Evolutionary conservation across 73 alveolate species (phyloP).

Genomic region (Symbiodinium pilosum): DNA sequence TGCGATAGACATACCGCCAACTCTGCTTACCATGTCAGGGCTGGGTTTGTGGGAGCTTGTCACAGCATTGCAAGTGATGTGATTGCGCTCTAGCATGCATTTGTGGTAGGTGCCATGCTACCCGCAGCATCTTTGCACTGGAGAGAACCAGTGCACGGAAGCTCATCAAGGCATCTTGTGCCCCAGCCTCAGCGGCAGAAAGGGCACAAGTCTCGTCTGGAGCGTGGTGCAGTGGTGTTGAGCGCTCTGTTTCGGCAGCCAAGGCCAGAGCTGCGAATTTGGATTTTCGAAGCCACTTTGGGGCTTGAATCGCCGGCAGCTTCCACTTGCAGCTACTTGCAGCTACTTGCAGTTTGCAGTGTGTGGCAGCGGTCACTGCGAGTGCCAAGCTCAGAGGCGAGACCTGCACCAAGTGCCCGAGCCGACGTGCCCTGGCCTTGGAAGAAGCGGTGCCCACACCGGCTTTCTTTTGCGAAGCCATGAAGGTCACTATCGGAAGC

Average conservation of each 20-base stretch:
- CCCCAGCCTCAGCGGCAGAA: background rate
- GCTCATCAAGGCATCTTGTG: conserved; percentile 83
- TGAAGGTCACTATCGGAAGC: conserved; percentile 46
- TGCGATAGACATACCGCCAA: background rate
- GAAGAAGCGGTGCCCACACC: background rate
- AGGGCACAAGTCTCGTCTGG: background rate
- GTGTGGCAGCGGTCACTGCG: background rate
- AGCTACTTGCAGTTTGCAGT: too few species aligned
- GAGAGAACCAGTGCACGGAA: conserved; percentile 57
- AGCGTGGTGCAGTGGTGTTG: background rate
- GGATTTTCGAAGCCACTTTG: conserved; percentile 85
- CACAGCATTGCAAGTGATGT: too few species aligned
- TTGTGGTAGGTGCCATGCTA: conserved; percentile 81
- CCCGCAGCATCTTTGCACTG: conserved; percentile 49
- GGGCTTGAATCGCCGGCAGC: conserved; percentile 53
- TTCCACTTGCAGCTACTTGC: too few species aligned
- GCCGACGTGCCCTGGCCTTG: conserved; percentile 28
- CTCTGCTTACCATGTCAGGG: background rate
- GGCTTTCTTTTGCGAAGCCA: background rate
- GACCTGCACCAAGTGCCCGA: conserved; percentile 42
- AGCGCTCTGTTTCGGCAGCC: background rate
- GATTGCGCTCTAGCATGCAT: too few species aligned
- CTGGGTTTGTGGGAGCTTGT: too few species aligned
- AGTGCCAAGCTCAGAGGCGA: conserved; percentile 13
- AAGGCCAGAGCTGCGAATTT: conserved; percentile 43